Conservation (phyloP, 495 filamentous ascomycete species). For the Umbilicaria muhlenbergii region DNA sequence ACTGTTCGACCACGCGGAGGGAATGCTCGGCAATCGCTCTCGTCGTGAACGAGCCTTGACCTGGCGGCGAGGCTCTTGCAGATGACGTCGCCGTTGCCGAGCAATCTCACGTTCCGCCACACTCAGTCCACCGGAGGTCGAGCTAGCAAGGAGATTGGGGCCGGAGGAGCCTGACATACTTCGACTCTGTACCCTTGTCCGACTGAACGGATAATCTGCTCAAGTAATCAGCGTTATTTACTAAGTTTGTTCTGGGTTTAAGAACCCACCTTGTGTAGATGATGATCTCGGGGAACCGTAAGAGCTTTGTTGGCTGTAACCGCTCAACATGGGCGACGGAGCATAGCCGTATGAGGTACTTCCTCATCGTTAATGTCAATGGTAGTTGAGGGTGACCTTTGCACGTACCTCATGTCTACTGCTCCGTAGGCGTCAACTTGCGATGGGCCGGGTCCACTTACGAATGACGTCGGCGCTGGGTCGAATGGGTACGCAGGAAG, state of each 20-base stretch:
- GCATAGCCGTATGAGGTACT: no score
- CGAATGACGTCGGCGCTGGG: no score
- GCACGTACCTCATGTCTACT: slow-evolving; percentile 7
- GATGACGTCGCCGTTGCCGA: slow-evolving; percentile 15
- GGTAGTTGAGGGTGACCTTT: no score
- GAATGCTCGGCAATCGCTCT: slow-evolving; percentile 11
- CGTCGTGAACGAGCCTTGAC: slow-evolving; percentile 9
- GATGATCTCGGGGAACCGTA: slow-evolving; percentile 8
- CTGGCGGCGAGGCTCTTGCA: slow-evolving; percentile 12
- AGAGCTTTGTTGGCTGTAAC: slow-evolving; percentile 5
- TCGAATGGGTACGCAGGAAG: slow-evolving; percentile 1
- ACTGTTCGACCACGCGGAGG: slow-evolving; percentile 10
- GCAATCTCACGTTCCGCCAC: slow-evolving; percentile 12
- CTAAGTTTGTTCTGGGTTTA: neutral
- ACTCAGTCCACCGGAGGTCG: slow-evolving; percentile 12
- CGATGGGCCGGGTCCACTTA: no score
- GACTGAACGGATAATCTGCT: neutral
- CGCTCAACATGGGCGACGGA: no score
- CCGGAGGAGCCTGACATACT: slow-evolving; percentile 17
- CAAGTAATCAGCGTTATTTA: neutral
- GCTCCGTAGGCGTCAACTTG: no score
- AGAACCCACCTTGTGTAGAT: slow-evolving; percentile 9
- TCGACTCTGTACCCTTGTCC: slow-evolving; percentile 10
- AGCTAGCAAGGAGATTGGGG: slow-evolving; percentile 17
- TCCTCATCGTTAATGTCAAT: no score